These are phyloP conservation scores for Gastrodia elata DNA, from an alignment of 106 monocot species.

Conservation along the genomic window DNA sequence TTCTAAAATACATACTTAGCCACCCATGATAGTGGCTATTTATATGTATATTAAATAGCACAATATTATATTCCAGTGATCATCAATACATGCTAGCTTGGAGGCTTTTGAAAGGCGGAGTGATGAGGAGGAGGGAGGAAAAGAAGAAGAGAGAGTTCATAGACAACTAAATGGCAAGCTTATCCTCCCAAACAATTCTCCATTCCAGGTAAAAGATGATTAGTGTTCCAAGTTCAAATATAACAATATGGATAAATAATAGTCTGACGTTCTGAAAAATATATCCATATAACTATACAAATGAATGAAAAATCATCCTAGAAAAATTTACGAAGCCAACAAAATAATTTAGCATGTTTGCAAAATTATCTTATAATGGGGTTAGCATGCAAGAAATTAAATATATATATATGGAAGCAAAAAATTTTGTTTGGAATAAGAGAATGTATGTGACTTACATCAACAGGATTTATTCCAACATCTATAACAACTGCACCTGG, in stretches of 20 bases:
- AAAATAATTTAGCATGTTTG: not conserved
- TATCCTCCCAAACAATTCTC: not conserved
- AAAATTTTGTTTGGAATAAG: not conserved
- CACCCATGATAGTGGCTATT: too few relatives aligned
- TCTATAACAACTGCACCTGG: conserved; percentile 94
- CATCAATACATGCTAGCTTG: too few relatives aligned
- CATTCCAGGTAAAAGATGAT: not conserved
- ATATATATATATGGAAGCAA: too few relatives aligned
- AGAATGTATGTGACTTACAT: conserved; percentile 41
- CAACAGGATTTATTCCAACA: conserved; percentile 90
- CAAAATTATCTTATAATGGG: not conserved
- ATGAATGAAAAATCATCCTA: not conserved
- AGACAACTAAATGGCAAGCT: not conserved
- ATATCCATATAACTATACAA: not conserved
- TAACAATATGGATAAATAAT: not conserved
- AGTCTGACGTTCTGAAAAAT: not conserved
- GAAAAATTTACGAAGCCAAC: not conserved
- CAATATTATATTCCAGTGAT: too few relatives aligned
- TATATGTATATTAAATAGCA: too few relatives aligned
- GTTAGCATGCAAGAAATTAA: not conserved
- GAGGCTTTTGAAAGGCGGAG: too few relatives aligned
- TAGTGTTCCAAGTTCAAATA: not conserved
- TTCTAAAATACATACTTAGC: too few relatives aligned
- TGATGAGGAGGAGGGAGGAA: too few relatives aligned
- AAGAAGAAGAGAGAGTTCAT: too few relatives aligned